Evolutionary conservation across 2,329 filamentous ascomycete genomes (phyloP).

Genomic region (Ploettnerulaceae sp.): DNA sequence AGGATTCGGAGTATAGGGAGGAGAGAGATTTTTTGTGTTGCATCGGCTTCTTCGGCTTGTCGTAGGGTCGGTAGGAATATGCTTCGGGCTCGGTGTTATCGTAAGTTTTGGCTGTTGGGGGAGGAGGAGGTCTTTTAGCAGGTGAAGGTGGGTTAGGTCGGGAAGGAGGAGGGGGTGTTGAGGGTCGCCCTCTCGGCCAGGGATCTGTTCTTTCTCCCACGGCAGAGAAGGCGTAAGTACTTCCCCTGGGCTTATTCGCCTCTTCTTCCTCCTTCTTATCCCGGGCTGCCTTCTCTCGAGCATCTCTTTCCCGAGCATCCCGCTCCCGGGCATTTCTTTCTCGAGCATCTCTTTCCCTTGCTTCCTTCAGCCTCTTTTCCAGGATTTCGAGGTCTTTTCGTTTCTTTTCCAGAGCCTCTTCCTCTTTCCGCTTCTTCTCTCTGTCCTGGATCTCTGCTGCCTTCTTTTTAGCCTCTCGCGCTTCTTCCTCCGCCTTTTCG

Average conservation of each 20-base stretch:
- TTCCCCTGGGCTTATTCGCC: constrained; percentile 29
- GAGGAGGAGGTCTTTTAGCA: constrained; percentile 39
- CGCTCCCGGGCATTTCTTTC: constrained; percentile 21
- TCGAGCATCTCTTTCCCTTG: constrained; percentile 42
- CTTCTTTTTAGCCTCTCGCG: constrained; percentile 22
- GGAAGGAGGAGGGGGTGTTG: constrained; percentile 22
- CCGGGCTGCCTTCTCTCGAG: constrained; percentile 32
- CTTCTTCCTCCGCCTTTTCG: constrained; percentile 36
- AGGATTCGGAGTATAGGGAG: constrained; percentile 75
- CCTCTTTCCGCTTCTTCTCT: constrained; percentile 38
- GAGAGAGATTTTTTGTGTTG: constrained; percentile 58
- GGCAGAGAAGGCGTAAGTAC: constrained; percentile 57
- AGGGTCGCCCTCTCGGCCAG: constrained; percentile 59
- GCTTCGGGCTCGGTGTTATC: constrained; percentile 55
- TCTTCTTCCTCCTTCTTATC: constrained; percentile 31
- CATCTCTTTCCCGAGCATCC: constrained; percentile 30
- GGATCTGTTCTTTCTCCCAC: constrained; percentile 66
- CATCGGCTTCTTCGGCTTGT: constrained; percentile 55
- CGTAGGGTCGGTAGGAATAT: constrained; percentile 74
- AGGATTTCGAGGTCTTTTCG: constrained; percentile 48
- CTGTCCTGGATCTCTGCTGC: constrained; percentile 19
- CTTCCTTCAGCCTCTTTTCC: constrained; percentile 21
- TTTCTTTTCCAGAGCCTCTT: constrained; percentile 56
- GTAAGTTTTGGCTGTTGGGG: constrained; percentile 51
- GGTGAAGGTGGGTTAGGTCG: constrained; percentile 35